phyloP scores from a whole-genome alignment of 129 eudicot genomes.

The Logfia minima region DNA sequence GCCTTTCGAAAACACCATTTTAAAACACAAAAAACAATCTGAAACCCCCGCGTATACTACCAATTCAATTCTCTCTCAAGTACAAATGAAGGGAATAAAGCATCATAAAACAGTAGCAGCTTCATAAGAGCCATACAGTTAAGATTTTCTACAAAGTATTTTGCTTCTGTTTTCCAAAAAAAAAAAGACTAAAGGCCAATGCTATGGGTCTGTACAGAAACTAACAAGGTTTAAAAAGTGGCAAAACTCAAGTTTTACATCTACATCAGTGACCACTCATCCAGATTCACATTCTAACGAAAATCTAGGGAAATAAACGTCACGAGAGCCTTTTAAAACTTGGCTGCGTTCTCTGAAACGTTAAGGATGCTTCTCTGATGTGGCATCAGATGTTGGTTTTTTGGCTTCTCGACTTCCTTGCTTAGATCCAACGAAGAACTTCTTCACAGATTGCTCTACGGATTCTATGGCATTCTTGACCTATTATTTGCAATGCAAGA shows the following conservation, averaged over 20 bases:
- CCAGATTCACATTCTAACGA: slow-evolving; percentile 23
- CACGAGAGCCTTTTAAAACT: slow-evolving; percentile 11
- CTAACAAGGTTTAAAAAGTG: slow-evolving; percentile 22
- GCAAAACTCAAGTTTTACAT: slow-evolving; percentile 23
- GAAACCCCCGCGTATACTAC: neutral
- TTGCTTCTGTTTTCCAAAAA: slow-evolving; percentile 8
- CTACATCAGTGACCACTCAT: neutral
- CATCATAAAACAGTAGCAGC: neutral
- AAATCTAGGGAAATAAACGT: neutral
- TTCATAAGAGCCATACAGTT: neutral
- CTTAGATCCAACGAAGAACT: slow-evolving; percentile 59
- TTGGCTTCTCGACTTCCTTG: slow-evolving; percentile 36
- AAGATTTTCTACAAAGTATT: neutral
- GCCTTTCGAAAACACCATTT: neutral
- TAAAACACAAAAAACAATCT: neutral
- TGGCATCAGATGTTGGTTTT: slow-evolving; percentile 36
- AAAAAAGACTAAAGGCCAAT: neutral
- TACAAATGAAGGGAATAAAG: neutral
- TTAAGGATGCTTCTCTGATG: slow-evolving; percentile 46
- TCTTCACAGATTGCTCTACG: slow-evolving; percentile 62
- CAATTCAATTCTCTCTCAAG: neutral
- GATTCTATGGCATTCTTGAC: slow-evolving; percentile 55
- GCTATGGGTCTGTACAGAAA: neutral
- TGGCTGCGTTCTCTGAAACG: neutral
- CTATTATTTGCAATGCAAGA: slow-evolving; percentile 44